These are phyloP conservation scores for Potentilla sterilis DNA, from an alignment of 306 rosid species.

Conservation along the genomic window DNA sequence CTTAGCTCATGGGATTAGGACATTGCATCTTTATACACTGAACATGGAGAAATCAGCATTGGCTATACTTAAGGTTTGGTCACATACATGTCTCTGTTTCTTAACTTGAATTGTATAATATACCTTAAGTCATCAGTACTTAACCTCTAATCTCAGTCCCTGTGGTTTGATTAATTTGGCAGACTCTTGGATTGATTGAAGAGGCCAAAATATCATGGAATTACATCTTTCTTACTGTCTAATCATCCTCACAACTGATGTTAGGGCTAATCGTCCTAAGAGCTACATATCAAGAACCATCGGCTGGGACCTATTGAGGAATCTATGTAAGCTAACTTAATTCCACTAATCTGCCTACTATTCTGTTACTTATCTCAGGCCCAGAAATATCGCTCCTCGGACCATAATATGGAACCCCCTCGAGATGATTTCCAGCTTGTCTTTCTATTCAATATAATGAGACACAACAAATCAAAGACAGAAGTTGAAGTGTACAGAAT, in stretches of 20 bases:
- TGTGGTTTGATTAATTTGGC: conserved; percentile 32
- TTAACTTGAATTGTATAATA: conserved; percentile 27
- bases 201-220: conserved; percentile 69
- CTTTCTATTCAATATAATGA: conserved; percentile 51
- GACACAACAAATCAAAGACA: conserved; percentile 33
- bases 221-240: conserved; percentile 22
- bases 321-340: too few relatives aligned
- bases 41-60: conserved; percentile 95
- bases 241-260: conserved; percentile 22
- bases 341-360: conserved; percentile 40
- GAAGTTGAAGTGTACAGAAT: conserved; percentile 9
- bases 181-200: conserved; percentile 93
- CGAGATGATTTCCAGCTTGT: conserved; percentile 70
- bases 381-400: conserved; percentile 75
- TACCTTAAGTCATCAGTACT: conserved; percentile 20
- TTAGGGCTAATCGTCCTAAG: conserved; percentile 97
- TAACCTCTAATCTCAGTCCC: conserved; percentile 16
- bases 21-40: conserved; percentile 81
- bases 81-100: conserved; percentile 13
- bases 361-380: conserved; percentile 59
- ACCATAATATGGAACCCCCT: conserved; percentile 88
- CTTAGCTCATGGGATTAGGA: conserved; percentile 86
- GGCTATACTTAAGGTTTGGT: conserved; percentile 63
- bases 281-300: conserved; percentile 93
- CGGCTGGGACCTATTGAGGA: conserved; percentile 72